These are phyloP conservation scores for Davidsoniella neocaledoniae DNA, from an alignment of 2,329 filamentous ascomycete species.

Conservation along the genomic window DNA sequence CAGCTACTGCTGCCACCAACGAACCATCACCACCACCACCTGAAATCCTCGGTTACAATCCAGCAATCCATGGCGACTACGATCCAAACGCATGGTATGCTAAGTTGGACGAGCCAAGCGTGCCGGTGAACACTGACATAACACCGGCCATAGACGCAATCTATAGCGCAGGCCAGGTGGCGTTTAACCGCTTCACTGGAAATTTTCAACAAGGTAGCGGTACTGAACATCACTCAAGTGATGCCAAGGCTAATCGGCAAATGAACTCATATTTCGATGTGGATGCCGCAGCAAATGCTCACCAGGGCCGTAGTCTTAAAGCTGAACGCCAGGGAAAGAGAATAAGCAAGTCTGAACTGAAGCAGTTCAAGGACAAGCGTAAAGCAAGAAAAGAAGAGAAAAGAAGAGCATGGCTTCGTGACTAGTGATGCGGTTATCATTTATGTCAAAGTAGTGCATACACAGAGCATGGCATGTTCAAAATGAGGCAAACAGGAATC, in stretches of 20 bases:
- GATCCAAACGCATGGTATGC: constrained; percentile 95
- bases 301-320: constrained; percentile 80
- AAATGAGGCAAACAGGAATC: too few relatives aligned
- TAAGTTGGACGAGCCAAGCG: constrained; percentile 27
- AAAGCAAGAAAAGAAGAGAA: constrained; percentile 88
- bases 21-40: constrained; percentile 14
- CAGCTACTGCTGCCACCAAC: constrained; percentile 15
- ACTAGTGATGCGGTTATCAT: not conserved
- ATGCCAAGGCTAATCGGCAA: constrained; percentile 73
- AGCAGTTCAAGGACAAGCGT: constrained; percentile 81
- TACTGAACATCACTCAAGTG: constrained; percentile 66
- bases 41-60: constrained; percentile 57
- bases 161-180: constrained; percentile 36
- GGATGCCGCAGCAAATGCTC: constrained; percentile 77
- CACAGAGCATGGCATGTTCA: too few relatives aligned
- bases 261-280: constrained; percentile 95
- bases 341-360: constrained; percentile 69
- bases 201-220: constrained; percentile 57
- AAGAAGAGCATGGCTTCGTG: constrained; percentile 64
- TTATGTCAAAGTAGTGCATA: not conserved
- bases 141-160: constrained; percentile 17
- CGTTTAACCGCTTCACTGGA: constrained; percentile 84
- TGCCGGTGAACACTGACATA: constrained; percentile 17
- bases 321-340: constrained; percentile 79
- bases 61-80: constrained; percentile 89